These are phyloP conservation scores for Rhynchosporium secalis DNA, from an alignment of 2,329 filamentous ascomycete genomes.

Conservation along the genomic window DNA sequence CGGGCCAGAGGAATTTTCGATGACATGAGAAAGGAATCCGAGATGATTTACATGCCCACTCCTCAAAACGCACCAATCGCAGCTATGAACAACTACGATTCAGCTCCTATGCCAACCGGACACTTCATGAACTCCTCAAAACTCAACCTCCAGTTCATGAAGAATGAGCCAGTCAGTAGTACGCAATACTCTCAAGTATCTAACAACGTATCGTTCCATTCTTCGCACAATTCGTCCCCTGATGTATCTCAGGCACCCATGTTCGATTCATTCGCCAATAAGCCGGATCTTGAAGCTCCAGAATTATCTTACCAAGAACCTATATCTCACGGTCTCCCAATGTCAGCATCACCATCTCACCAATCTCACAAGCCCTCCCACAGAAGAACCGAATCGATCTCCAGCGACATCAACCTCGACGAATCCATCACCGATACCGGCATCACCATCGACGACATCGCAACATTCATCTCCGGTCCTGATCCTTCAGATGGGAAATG, in stretches of 20 bases:
- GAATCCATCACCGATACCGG: conserved; percentile 75
- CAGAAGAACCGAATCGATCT: conserved; percentile 59
- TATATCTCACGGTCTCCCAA: conserved; percentile 23
- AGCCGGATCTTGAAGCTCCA: conserved; percentile 43
- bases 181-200: conserved; percentile 35
- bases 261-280: conserved; percentile 48
- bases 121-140: conserved; percentile 56
- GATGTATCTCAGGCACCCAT: conserved; percentile 51
- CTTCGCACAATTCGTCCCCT: conserved; percentile 52
- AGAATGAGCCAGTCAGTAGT: conserved; percentile 31
- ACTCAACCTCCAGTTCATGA: conserved; percentile 49
- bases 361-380: conserved; percentile 42
- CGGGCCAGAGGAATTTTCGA: conserved; percentile 56
- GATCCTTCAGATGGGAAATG: conserved; percentile 75
- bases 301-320: conserved; percentile 29
- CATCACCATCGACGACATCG: conserved; percentile 82
- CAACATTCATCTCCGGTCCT: conserved; percentile 70
- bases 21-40: conserved; percentile 57
- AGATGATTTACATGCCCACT: conserved; percentile 54
- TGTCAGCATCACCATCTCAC: conserved; percentile 24
- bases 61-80: conserved; percentile 54
- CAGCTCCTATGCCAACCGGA: conserved; percentile 54
- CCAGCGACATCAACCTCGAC: conserved; percentile 58
- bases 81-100: conserved; percentile 47
- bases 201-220: conserved; percentile 35